Base-by-base conservation (phyloP, 306 rosid genomes). In the Vachellia collinsii region DNA sequence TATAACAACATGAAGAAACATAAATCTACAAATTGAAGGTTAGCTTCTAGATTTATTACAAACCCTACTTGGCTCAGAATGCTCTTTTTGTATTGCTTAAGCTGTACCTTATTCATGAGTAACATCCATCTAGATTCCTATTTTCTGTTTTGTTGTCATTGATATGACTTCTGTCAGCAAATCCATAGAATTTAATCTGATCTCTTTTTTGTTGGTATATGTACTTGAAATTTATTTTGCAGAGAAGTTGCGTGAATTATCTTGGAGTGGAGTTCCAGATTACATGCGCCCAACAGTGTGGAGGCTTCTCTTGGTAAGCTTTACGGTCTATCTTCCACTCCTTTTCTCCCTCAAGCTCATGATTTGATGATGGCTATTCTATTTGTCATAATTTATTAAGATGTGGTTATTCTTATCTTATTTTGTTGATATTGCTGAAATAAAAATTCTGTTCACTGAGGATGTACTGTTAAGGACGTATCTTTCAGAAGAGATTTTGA, bases 191-290 rank as follows among this genome's bases (percentile, higher is more conserved):
- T 66, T 11, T 23, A 75, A 43, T 8, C 38, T 75, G 43, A 42
- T 59, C 23, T 59, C 79, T 12, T 59, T 42, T 58, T 42, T 44
- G 34, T 19, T 71, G 25, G 56, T 11, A 72, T 37, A 72, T 25
- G 56, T 73, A 70, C 67, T 77, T 44, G 73, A 62, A 68, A 66
- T 83, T 75, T 42, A 50, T 87, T 74, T 76, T 79, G 83, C 53
- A 93, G 97, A 93, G 70, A 93, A 87, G 85, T 83, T 93, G 89
- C 97, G 89, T 34, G 97, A 93, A 81, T 82, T 91, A 83, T 91
- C 97, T 85, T 93, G 97, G 97, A 93, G 92, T 87, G 97, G 97
- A 42, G 72, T 93, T 79, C 94, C 91, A 14, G 92, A 92, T 50
- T 85, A 93, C 62, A 84, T 93, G 97, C 97, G 97, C 39, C 94